Evolutionary conservation across 2,329 filamentous ascomycete genomes (phyloP).

Genomic region (Colletotrichum sp.): DNA sequence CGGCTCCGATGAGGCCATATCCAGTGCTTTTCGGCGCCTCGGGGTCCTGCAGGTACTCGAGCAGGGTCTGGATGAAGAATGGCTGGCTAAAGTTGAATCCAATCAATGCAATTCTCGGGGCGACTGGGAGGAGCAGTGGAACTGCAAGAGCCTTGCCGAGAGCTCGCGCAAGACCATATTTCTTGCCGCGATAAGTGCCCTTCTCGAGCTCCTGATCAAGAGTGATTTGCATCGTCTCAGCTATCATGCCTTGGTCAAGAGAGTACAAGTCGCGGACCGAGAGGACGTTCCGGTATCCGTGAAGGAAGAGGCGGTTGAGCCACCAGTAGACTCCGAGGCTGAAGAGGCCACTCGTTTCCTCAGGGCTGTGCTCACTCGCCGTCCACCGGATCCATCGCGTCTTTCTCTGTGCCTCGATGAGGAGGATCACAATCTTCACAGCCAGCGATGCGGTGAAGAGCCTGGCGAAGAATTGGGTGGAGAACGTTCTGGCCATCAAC

Average conservation of each 20-base stretch:
- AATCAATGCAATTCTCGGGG: conserved; percentile 40
- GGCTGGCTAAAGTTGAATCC: conserved; percentile 49
- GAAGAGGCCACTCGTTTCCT: conserved; percentile 37
- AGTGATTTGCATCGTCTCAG: conserved; percentile 21
- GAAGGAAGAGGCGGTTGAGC: conserved; percentile 37
- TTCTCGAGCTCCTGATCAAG: conserved; percentile 22
- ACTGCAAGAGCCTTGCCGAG: conserved; percentile 33
- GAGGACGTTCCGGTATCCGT: conserved; percentile 36
- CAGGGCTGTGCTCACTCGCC: conserved; percentile 42
- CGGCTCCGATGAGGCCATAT: conserved; percentile 38
- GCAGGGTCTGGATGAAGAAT: conserved; percentile 43
- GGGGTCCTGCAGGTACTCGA: conserved; percentile 35
- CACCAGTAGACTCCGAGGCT: conserved; percentile 38
- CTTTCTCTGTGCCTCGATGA: conserved; percentile 44
- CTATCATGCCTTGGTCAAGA: conserved; percentile 33
- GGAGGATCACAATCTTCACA: conserved; percentile 39
- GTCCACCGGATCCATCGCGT: conserved; percentile 42
- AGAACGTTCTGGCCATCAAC: conserved; percentile 30
- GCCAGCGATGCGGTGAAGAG: conserved; percentile 39
- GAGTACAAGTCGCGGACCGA: conserved; percentile 34
- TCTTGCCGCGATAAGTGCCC: conserved; percentile 10
- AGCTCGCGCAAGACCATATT: conserved; percentile 32
- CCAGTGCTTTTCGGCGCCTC: conserved; percentile 26
- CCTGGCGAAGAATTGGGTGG: conserved; percentile 27
- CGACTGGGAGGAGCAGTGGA: conserved; percentile 37